Evolutionary conservation across 768 basidiomycete genomes (phyloP).

Genomic region (Hypholoma sublateritium): DNA sequence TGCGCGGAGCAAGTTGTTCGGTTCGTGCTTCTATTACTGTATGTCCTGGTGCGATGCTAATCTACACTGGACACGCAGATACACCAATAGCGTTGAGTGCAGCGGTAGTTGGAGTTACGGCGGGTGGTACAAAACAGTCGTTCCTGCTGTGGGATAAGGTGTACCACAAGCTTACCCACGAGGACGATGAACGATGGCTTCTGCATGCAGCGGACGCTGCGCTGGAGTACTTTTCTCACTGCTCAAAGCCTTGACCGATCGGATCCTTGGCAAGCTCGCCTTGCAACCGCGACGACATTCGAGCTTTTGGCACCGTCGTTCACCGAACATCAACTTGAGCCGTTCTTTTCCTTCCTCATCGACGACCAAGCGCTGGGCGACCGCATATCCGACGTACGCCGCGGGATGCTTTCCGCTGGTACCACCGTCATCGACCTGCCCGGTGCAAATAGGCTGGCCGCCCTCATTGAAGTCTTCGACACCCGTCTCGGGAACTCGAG

Average conservation of each 20-base stretch:
- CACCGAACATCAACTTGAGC: slow-evolving; percentile 55
- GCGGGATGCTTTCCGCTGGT: slow-evolving; percentile 86
- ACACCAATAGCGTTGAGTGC: slow-evolving; percentile 49
- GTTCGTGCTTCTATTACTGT: slow-evolving; percentile 18
- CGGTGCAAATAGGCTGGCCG: slow-evolving; percentile 68
- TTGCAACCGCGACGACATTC: slow-evolving; percentile 72
- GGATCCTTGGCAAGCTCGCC: slow-evolving; percentile 86
- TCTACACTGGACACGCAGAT: slow-evolving; percentile 23
- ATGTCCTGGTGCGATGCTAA: background rate
- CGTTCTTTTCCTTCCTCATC: slow-evolving; percentile 86
- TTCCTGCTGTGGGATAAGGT: slow-evolving; percentile 90
- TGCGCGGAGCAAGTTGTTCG: slow-evolving; percentile 52
- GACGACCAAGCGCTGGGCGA: slow-evolving; percentile 88
- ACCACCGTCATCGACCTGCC: slow-evolving; percentile 80
- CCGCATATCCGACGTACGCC: slow-evolving; percentile 74
- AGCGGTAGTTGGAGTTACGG: slow-evolving; percentile 43
- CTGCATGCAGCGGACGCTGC: slow-evolving; percentile 60
- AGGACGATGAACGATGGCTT: slow-evolving; percentile 75
- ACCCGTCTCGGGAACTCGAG: slow-evolving; percentile 57
- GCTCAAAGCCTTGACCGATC: slow-evolving; percentile 79
- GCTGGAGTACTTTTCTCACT: slow-evolving; percentile 40
- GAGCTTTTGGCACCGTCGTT: slow-evolving; percentile 67
- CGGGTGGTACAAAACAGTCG: slow-evolving; percentile 66
- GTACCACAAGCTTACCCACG: slow-evolving; percentile 65
- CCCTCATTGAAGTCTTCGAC: slow-evolving; percentile 83